Conservation (phyloP, 495 filamentous ascomycete genomes). For the Apodospora peruviana region DNA sequence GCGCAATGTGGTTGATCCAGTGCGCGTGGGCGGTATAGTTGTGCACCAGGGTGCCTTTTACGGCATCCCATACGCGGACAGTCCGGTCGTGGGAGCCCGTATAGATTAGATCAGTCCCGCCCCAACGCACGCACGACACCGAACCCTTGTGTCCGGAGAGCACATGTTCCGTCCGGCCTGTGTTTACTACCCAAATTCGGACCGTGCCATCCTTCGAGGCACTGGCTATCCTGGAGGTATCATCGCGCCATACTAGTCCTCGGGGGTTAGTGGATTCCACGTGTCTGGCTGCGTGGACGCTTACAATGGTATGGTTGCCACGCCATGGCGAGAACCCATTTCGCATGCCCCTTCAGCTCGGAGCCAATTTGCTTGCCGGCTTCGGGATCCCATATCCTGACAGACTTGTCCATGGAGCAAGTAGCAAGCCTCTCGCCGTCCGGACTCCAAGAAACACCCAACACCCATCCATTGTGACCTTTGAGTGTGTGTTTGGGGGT, state of each 20-base stretch:
- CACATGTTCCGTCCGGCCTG: slow-evolving; percentile 70
- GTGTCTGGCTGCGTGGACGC: too few relatives aligned
- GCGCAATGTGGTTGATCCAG: slow-evolving; percentile 92
- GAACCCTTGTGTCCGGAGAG: slow-evolving; percentile 83
- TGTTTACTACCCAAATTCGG: slow-evolving; percentile 79
- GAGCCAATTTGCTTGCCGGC: slow-evolving; percentile 71
- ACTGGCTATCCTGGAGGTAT: slow-evolving; percentile 74
- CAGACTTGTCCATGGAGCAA: slow-evolving; percentile 88
- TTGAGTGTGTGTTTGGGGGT: slow-evolving; percentile 86
- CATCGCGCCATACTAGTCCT: slow-evolving; percentile 62
- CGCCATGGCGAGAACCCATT: slow-evolving; percentile 80
- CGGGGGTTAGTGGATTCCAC: too few relatives aligned
- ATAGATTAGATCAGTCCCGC: slow-evolving; percentile 72
- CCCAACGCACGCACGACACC: slow-evolving; percentile 91
- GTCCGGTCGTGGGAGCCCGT: slow-evolving; percentile 76
- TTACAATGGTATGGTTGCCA: slow-evolving; percentile 88
- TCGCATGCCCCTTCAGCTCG: slow-evolving; percentile 81
- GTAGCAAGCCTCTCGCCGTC: slow-evolving; percentile 80
- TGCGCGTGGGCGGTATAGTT: slow-evolving; percentile 80
- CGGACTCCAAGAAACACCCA: slow-evolving; percentile 81
- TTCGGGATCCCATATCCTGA: slow-evolving; percentile 84
- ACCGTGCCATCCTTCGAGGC: slow-evolving; percentile 88
- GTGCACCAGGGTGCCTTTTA: slow-evolving; percentile 71
- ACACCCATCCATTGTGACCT: slow-evolving; percentile 90
- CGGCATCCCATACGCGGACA: slow-evolving; percentile 85